phyloP scores from a whole-genome alignment of 208 protist species.

The Trypanosoma lewisi region DNA sequence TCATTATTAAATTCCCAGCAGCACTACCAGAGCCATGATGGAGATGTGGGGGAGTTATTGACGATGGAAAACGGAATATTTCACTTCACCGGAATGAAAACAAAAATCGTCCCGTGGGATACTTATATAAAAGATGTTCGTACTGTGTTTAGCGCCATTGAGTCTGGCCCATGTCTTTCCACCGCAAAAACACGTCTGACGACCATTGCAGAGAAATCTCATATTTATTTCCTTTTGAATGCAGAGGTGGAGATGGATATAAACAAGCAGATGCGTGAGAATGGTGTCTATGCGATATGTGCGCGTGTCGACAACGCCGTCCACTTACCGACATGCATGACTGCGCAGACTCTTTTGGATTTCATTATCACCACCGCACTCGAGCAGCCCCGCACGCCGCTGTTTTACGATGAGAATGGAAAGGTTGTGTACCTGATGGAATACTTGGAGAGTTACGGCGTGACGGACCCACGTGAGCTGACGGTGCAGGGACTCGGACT shows the following conservation, averaged over 20 bases:
- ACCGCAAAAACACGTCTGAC: slow-evolving; percentile 72
- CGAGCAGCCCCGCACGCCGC: slow-evolving; percentile 59
- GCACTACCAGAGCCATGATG: neutral
- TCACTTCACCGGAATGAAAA: slow-evolving; percentile 57
- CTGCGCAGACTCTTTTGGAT: slow-evolving; percentile 69
- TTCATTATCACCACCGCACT: slow-evolving; percentile 62
- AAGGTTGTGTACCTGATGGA: slow-evolving; percentile 47
- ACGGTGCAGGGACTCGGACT: slow-evolving; percentile 87
- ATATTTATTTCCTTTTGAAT: slow-evolving; percentile 82
- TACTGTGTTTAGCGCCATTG: slow-evolving; percentile 66
- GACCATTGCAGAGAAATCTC: slow-evolving; percentile 75
- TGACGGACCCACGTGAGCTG: slow-evolving; percentile 62
- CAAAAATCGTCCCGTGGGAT: slow-evolving; percentile 67
- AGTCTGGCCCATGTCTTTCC: slow-evolving; percentile 85
- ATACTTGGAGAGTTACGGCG: slow-evolving; percentile 58
- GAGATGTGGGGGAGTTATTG: neutral
- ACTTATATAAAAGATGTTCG: slow-evolving; percentile 69
- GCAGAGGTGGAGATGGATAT: slow-evolving; percentile 52
- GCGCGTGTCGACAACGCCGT: slow-evolving; percentile 78
- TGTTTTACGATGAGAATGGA: slow-evolving; percentile 41
- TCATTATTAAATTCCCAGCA: neutral
- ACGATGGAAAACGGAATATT: slow-evolving; percentile 48
- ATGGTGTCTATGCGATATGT: slow-evolving; percentile 64
- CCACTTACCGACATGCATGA: slow-evolving; percentile 53
- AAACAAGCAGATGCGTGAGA: slow-evolving; percentile 46